Base-by-base conservation (phyloP, 148 eudicot genomes). In the Nyssa sinensis region DNA sequence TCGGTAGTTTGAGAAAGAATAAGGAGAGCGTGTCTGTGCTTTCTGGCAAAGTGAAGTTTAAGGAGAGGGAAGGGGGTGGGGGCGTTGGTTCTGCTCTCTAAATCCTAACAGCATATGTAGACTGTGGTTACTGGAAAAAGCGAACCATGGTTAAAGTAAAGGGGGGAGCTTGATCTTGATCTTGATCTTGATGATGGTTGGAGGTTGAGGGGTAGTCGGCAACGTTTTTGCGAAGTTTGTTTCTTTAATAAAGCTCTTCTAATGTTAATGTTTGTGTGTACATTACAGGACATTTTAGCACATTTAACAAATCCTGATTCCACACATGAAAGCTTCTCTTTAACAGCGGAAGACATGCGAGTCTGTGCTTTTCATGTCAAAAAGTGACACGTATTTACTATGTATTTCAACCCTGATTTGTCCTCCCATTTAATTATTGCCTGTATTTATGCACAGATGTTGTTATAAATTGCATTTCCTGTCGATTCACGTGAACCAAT, bases 141-240 rank as follows among this genome's bases (percentile, higher is more conserved):
- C 5, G n/a, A 59, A 70, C 79, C 69, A 55, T 69, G 79, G 79
- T 76, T 70, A 67, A 47, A 58, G 58, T 59, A 72, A 64, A 7
- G 17, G 9, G 17, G 9, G 1, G 51, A 44, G 16, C 51, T 44
- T 14, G 7, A 44, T 11, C 16, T 44, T n/a, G n/a, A n/a, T n/a
- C n/a, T n/a, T n/a, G n/a, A n/a, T n/a, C n/a, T n/a, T n/a, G n/a
- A n/a, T 6, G 17, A 28, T 9, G 69, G 59, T 16, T 44, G 53
- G 51, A 66, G 27, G 30, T 30, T 24, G 70, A 19, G 53, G 30
- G 29, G 32, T 16, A 37, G 55, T 41, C 53, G 53, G 55, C 14
- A 41, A 24, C 28, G 14, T 17, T n/a, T 24, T 37, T 41, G 53
- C 1, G 55, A 10, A 24, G n/a, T 2, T 30, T 62, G 25, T 37